These are phyloP conservation scores for Cercospora berteroae DNA, from an alignment of 2,329 filamentous ascomycete species.

Conservation along the genomic window DNA sequence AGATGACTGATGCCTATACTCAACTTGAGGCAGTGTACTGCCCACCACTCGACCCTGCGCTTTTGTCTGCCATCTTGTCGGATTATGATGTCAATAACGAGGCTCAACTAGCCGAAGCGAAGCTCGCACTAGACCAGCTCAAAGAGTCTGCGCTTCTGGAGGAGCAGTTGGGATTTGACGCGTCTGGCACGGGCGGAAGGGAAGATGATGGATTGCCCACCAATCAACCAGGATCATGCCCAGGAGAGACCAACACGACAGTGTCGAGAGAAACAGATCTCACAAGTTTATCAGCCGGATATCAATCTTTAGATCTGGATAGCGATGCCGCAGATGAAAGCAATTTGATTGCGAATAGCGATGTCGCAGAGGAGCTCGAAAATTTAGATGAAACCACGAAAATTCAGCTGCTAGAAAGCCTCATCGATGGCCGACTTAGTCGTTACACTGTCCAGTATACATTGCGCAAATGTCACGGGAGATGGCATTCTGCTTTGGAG, in stretches of 20 bases:
- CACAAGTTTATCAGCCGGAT: conserved; percentile 50
- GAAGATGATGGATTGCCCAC: conserved; percentile 22
- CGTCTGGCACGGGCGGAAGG: conserved; percentile 64
- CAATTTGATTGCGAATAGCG: conserved; percentile 24
- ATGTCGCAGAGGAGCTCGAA: conserved; percentile 38
- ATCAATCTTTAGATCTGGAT: conserved; percentile 40
- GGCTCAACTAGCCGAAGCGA: conserved; percentile 54
- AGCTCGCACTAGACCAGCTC: conserved; percentile 62
- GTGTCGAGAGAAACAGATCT: conserved; percentile 51
- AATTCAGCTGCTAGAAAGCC: conserved; percentile 59
- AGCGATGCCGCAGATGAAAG: conserved; percentile 24
- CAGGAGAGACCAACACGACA: conserved; percentile 39
- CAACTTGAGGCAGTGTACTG: conserved; percentile 64
- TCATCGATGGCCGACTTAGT: conserved; percentile 67
- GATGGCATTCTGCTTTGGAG: conserved; percentile 71
- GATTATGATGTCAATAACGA: conserved; percentile 67
- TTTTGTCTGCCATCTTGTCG: conserved; percentile 70
- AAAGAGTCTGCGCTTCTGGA: conserved; percentile 63
- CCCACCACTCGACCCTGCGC: conserved; percentile 71
- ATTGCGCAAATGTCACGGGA: conserved; percentile 64
- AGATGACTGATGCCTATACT: conserved; percentile 31
- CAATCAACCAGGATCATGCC: conserved; percentile 36
- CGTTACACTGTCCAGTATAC: conserved; percentile 64
- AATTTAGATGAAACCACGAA: conserved; percentile 61
- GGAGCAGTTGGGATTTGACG: conserved; percentile 69